phyloP scores from a whole-genome alignment of 805 yeast species.

The Lipomyces yamanashiensis region DNA sequence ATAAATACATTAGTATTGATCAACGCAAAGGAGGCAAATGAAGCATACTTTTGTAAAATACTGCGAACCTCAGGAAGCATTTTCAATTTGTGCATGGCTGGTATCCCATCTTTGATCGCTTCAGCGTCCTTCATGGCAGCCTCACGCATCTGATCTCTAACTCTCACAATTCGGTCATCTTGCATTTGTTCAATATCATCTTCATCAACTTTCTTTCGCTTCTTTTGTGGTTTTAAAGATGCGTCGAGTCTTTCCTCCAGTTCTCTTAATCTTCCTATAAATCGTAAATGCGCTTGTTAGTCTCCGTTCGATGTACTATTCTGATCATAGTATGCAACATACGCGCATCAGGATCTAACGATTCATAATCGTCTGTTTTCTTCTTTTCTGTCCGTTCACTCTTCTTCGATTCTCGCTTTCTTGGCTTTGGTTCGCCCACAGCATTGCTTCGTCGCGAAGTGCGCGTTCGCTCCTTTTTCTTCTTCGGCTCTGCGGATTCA shows the following conservation, averaged over 20 bases:
- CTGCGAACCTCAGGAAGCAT: slow-evolving; percentile 78
- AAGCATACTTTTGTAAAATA: slow-evolving; percentile 60
- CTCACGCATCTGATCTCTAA: slow-evolving; percentile 87
- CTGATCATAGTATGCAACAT: neutral
- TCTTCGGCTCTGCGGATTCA: slow-evolving; percentile 28
- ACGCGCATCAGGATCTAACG: slow-evolving; percentile 25
- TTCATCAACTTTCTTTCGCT: slow-evolving; percentile 73
- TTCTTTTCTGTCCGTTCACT: slow-evolving; percentile 20
- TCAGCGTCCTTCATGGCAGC: slow-evolving; percentile 61
- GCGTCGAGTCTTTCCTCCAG: slow-evolving; percentile 82
- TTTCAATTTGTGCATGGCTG: slow-evolving; percentile 77
- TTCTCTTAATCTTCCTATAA: slow-evolving; percentile 64
- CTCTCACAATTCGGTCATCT: slow-evolving; percentile 81
- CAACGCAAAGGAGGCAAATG: neutral
- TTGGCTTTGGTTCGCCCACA: slow-evolving; percentile 1
- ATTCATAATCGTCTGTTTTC: slow-evolving; percentile 10
- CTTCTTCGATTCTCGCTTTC: slow-evolving; percentile 27
- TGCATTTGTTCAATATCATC: slow-evolving; percentile 94
- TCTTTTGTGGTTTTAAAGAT: slow-evolving; percentile 65
- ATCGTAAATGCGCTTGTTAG: neutral
- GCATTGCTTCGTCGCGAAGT: slow-evolving; percentile 13
- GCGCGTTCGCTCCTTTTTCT: slow-evolving; percentile 29
- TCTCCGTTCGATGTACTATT: neutral
- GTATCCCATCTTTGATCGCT: slow-evolving; percentile 60
- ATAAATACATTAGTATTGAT: neutral